phyloP scores from a whole-genome alignment of 1,284 basidiomycete genomes.

The Stereum hirsutum region DNA sequence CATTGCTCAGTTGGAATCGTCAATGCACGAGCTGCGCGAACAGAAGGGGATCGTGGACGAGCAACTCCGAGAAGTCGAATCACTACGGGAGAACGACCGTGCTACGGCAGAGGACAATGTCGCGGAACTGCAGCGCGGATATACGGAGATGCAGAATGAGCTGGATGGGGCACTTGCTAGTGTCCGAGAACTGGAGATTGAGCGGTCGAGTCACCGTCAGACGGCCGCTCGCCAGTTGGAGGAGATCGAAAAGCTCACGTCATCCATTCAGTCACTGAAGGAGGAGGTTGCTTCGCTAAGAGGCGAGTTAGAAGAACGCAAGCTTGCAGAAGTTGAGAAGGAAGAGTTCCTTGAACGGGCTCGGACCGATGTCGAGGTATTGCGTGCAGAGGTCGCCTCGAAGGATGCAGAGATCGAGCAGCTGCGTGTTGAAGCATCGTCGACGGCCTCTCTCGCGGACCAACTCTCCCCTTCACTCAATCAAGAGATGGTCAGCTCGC shows the following conservation, averaged over 20 bases:
- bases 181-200: constrained; percentile 45
- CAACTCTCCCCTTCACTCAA: constrained; percentile 43
- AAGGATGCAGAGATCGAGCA: constrained; percentile 60
- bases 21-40: constrained; percentile 41
- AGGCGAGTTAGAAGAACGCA: constrained; percentile 40
- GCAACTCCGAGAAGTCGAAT: constrained; percentile 31
- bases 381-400: constrained; percentile 45
- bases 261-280: constrained; percentile 31
- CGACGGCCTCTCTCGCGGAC: constrained; percentile 21
- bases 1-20: constrained; percentile 53
- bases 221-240: constrained; percentile 38
- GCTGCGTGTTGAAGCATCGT: constrained; percentile 25
- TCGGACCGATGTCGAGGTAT: constrained; percentile 56
- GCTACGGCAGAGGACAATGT: constrained; percentile 35
- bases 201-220: constrained; percentile 46
- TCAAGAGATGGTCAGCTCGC: constrained; percentile 59
- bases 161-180: constrained; percentile 42
- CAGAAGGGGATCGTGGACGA: constrained; percentile 36
- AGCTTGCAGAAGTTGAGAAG: constrained; percentile 45
- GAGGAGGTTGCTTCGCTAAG: constrained; percentile 40
- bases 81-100: constrained; percentile 40
- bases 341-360: constrained; percentile 51
- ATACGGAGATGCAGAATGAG: constrained; percentile 52
- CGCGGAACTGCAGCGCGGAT: constrained; percentile 53
- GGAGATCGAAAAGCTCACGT: constrained; percentile 42